Evolutionary conservation across 768 basidiomycete genomes (phyloP).

Genomic region (Leccinum sublutescens): DNA sequence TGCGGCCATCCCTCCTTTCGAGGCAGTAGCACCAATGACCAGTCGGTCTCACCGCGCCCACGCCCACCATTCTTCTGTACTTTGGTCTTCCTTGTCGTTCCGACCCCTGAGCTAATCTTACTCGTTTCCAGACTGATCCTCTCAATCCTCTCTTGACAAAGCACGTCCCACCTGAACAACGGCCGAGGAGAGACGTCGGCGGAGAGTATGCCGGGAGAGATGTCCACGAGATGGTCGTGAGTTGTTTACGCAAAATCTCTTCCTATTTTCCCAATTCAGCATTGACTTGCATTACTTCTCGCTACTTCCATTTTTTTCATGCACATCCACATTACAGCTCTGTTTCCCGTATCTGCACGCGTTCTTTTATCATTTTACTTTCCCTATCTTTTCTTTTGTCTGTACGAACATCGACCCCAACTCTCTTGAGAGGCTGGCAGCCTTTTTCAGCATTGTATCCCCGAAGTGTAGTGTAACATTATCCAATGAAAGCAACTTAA

Average conservation of each 20-base stretch:
- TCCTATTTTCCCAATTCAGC: conserved; percentile 8
- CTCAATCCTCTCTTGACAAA: conserved; percentile 78
- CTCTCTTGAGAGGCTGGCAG: conserved; percentile 8
- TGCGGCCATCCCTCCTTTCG: conserved; percentile 1
- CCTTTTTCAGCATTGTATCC: conserved; percentile 24
- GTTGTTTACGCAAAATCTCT: conserved; percentile 28
- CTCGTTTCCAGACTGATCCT: conserved; percentile 65
- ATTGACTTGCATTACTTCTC: conserved; percentile 8
- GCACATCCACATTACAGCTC: conserved; percentile 16
- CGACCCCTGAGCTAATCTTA: conserved; percentile 4
- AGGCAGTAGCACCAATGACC: conserved; percentile 6
- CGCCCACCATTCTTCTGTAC: conserved; percentile 2
- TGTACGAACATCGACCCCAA: conserved; percentile 21
- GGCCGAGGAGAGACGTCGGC: conserved; percentile 68
- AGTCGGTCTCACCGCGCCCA: not conserved
- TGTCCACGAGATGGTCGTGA: conserved; percentile 79
- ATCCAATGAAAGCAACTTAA: conserved; percentile 6
- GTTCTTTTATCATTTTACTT: conserved; percentile 21
- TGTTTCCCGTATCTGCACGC: conserved; percentile 22
- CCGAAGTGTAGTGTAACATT: conserved; percentile 20
- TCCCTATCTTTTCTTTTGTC: conserved; percentile 18
- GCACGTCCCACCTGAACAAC: conserved; percentile 76
- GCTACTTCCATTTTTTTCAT: conserved; percentile 6
- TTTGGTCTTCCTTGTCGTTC: not conserved
- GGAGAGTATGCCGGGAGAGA: conserved; percentile 75